A percentile compares a stretch with the other conserved stretches of the same genome.
Evolutionary conservation across 2,329 filamentous ascomycete genomes (phyloP).

Genomic region (Xylariaceae sp.): DNA sequence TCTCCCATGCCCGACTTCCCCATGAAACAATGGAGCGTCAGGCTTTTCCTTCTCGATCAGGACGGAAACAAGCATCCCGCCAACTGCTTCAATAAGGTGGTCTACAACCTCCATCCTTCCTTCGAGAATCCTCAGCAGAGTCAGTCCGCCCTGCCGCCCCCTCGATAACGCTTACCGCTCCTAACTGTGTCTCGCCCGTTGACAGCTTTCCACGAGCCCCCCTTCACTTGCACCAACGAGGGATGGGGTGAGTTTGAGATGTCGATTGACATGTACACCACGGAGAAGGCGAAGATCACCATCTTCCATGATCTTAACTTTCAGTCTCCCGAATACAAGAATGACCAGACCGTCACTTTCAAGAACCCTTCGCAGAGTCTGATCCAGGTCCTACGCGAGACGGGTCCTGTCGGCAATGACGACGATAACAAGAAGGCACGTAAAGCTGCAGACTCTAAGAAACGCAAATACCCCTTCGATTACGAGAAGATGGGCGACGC

Average conservation of each 20-base stretch:
- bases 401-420: slow-evolving; percentile 76
- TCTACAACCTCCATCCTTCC: slow-evolving; percentile 88
- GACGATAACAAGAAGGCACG: slow-evolving; percentile 59
- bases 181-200: slow-evolving; percentile 13
- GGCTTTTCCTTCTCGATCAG: slow-evolving; percentile 78
- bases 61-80: slow-evolving; percentile 79
- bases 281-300: slow-evolving; percentile 79
- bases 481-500: slow-evolving; percentile 97
- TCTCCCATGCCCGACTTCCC: slow-evolving; percentile 82
- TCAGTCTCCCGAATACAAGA: slow-evolving; percentile 72
- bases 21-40: slow-evolving; percentile 87
- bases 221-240: slow-evolving; percentile 86
- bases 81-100: slow-evolving; percentile 83
- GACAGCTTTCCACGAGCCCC: slow-evolving; percentile 72
- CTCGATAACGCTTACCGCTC: not conserved
- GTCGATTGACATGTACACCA: slow-evolving; percentile 73
- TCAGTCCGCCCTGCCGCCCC: slow-evolving; percentile 41
- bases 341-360: slow-evolving; percentile 75
- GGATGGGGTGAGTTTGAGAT: slow-evolving; percentile 99
- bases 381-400: slow-evolving; percentile 71
- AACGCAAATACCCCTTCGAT: slow-evolving; percentile 69
- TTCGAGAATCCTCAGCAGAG: slow-evolving; percentile 84
- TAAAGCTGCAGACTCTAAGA: slow-evolving; percentile 59
- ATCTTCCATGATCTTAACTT: slow-evolving; percentile 93
- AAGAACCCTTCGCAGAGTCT: slow-evolving; percentile 90